A percentile compares a stretch with the other conserved stretches of the same genome.
phyloP scores from a whole-genome alignment of 2,329 filamentous ascomycete species.

The Colletotrichum agaves region DNA sequence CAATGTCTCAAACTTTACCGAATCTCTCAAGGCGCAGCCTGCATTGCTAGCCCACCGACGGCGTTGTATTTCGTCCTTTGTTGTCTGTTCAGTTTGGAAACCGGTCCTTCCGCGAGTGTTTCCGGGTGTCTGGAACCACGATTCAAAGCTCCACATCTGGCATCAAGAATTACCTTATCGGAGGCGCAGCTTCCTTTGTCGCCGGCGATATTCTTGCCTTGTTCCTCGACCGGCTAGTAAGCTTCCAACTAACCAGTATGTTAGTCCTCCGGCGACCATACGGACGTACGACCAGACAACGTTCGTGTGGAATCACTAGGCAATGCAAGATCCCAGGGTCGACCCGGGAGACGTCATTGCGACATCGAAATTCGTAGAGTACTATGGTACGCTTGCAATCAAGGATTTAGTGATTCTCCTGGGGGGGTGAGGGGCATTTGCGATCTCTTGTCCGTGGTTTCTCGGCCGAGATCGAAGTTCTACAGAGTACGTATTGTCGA shows the following conservation, averaged over 20 bases:
- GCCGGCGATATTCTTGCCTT: no score
- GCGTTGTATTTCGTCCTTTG: constrained; percentile 28
- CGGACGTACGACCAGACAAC: constrained; percentile 19
- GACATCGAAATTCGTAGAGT: neutral
- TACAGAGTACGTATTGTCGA: neutral
- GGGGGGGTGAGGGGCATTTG: neutral
- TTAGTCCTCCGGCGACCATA: neutral
- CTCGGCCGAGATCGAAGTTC: neutral
- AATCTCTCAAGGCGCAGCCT: constrained; percentile 3
- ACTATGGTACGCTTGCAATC: neutral
- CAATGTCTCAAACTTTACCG: neutral
- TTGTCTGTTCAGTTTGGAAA: neutral
- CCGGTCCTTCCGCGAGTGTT: constrained; percentile 17
- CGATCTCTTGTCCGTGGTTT: neutral
- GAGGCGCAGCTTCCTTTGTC: constrained; percentile 31
- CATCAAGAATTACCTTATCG: neutral
- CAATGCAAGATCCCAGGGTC: no score
- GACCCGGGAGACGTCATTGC: neutral
- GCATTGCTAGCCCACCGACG: constrained; percentile 5
- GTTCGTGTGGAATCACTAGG: neutral
- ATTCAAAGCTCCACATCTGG: neutral
- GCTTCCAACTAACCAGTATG: neutral
- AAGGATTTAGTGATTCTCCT: neutral
- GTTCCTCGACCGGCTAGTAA: no score
- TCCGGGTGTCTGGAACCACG: constrained; percentile 4